Percentiles rank a stretch among this genome's conserved stretches.
phyloP scores from a whole-genome alignment of 257 asterid genomes.

The Lithospermum erythrorhizon region DNA sequence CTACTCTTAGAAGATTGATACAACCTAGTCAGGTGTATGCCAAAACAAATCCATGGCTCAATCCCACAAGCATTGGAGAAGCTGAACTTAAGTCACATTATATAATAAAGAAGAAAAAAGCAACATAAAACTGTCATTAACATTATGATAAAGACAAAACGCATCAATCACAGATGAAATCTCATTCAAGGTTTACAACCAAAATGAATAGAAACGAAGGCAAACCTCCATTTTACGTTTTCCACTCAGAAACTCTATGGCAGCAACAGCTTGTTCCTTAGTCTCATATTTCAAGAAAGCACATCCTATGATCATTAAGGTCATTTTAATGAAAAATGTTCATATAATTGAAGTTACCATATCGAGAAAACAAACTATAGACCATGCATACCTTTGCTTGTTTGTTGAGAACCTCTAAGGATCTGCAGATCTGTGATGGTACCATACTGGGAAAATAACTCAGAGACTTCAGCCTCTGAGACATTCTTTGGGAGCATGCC shows the following conservation, averaged over 20 bases:
- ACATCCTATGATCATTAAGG: slow-evolving; percentile 37
- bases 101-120: neutral
- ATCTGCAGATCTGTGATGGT: slow-evolving; percentile 70
- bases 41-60: too few species aligned
- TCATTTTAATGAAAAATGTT: slow-evolving; percentile 2
- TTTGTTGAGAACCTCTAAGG: slow-evolving; percentile 84
- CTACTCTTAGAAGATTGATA: too few species aligned
- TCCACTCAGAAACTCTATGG: slow-evolving; percentile 65
- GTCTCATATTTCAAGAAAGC: slow-evolving; percentile 71
- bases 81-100: too few species aligned
- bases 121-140: neutral
- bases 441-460: slow-evolving; percentile 81
- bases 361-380: neutral
- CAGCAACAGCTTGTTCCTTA: slow-evolving; percentile 69
- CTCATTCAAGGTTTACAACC: neutral
- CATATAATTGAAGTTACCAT: neutral
- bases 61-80: too few species aligned
- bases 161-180: neutral
- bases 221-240: slow-evolving; percentile 79
- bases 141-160: neutral
- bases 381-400: slow-evolving; percentile 66
- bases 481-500: slow-evolving; percentile 98
- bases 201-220: slow-evolving; percentile 10
- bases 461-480: slow-evolving; percentile 68
- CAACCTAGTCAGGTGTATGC: too few species aligned